Percentiles rank a stretch among this genome's conserved stretches.
Conservation (phyloP, 1,284 basidiomycete genomes). For the Amylostereum chailletii region DNA sequence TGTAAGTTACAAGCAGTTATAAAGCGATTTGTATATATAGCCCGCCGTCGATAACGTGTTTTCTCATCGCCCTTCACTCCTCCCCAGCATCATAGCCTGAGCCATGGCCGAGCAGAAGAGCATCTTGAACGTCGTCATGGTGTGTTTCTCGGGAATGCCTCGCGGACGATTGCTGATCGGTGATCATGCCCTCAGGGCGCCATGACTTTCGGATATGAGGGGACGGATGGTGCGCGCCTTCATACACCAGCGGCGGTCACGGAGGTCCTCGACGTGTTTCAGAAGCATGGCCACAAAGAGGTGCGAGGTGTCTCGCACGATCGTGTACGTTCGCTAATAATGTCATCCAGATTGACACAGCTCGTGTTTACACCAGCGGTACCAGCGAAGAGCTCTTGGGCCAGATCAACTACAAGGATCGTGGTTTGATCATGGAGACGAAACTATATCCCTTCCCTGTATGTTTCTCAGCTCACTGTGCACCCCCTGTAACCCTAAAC, state of each 20-base stretch:
- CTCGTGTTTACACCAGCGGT: slow-evolving; percentile 38
- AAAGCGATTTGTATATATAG: too few species aligned
- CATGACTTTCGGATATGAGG: slow-evolving; percentile 22
- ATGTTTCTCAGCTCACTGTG: background rate
- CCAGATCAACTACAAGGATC: slow-evolving; percentile 26
- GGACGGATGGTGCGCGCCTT: slow-evolving; percentile 33
- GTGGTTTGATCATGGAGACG: slow-evolving; percentile 34
- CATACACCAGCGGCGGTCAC: slow-evolving; percentile 41
- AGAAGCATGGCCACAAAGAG: slow-evolving; percentile 47
- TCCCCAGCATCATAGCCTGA: too few species aligned
- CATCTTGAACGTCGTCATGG: slow-evolving; percentile 33
- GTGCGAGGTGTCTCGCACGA: slow-evolving; percentile 12
- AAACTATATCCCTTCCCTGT: slow-evolving; percentile 28
- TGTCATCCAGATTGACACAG: slow-evolving; percentile 40
- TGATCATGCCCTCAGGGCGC: slow-evolving; percentile 17
- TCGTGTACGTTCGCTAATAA: background rate
- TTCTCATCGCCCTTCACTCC: too few species aligned
- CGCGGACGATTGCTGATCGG: background rate
- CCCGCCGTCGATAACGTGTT: too few species aligned
- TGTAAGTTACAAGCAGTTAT: too few species aligned
- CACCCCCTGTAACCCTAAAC: background rate
- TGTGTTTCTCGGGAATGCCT: slow-evolving; percentile 10
- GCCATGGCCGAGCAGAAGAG: slow-evolving; percentile 21
- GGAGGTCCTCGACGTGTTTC: slow-evolving; percentile 48
- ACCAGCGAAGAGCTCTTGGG: slow-evolving; percentile 40